These are phyloP conservation scores for Orychophragmus violaceus DNA, from an alignment of 345 rosid species.

Conservation along the genomic window DNA sequence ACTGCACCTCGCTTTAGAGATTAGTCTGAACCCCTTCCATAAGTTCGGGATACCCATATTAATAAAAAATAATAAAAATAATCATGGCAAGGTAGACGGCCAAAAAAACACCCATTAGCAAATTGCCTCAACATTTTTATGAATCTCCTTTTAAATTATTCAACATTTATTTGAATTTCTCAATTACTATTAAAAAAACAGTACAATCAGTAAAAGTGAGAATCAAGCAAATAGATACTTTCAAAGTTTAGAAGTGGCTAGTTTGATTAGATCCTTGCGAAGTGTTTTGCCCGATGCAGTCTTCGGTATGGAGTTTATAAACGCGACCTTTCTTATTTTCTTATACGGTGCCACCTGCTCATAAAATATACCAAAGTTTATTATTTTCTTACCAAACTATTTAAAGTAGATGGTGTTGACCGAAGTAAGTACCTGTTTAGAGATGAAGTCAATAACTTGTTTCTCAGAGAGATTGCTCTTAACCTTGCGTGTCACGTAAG, in stretches of 20 bases:
- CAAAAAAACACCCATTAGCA: neutral
- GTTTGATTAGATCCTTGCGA: constrained; percentile 73
- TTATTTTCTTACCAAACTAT: neutral
- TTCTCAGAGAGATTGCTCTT: constrained; percentile 39
- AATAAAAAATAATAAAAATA: no score
- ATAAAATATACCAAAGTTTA: neutral
- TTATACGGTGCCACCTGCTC: constrained; percentile 86
- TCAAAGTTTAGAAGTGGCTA: constrained; percentile 72
- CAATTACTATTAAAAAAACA: neutral
- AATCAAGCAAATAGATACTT: neutral
- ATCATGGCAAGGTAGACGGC: neutral
- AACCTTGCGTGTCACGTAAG: constrained; percentile 56
- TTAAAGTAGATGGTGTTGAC: neutral
- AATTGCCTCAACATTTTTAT: neutral
- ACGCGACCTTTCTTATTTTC: constrained; percentile 43
- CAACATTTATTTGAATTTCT: neutral
- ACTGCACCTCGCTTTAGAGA: no score
- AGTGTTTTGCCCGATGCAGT: constrained; percentile 80
- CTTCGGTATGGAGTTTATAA: constrained; percentile 53
- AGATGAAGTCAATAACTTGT: constrained; percentile 54
- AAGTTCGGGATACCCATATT: no score
- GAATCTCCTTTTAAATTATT: neutral
- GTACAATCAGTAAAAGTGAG: neutral
- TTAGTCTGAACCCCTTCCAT: no score
- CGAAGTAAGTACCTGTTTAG: constrained; percentile 46